A percentile compares a stretch with the other conserved stretches of the same genome.
Conservation (phyloP, 108 stramenopile species). For the Conticribra guillardii region DNA sequence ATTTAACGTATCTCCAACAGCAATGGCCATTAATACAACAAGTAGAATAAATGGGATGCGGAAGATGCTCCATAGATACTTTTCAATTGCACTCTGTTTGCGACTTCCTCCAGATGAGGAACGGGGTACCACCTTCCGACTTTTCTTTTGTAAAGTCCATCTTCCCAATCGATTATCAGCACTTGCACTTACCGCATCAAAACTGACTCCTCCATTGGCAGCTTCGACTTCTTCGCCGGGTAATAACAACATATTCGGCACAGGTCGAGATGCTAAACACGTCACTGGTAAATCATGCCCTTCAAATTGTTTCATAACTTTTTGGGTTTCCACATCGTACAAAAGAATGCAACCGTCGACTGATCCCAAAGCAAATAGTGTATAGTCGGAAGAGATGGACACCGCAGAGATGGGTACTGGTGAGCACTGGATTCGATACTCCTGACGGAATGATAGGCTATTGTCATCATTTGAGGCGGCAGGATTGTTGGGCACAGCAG, state of each 20-base stretch:
- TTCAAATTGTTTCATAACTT: conserved; percentile 57
- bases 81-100: conserved; percentile 25
- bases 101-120: conserved; percentile 2
- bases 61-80: conserved; percentile 13
- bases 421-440: conserved; percentile 61
- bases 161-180: conserved; percentile 77
- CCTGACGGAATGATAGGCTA: conserved; percentile 33
- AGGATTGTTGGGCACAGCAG: too few species aligned
- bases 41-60: conserved; percentile 31
- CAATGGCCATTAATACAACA: conserved; percentile 10
- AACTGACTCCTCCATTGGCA: conserved; percentile 59
- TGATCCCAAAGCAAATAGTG: conserved; percentile 64
- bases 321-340: conserved; percentile 59
- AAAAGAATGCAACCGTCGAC: conserved; percentile 73
- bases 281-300: conserved; percentile 88
- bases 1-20: conserved; percentile 30
- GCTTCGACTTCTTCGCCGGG: conserved; percentile 64
- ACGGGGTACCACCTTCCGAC: conserved; percentile 18
- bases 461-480: too few species aligned
- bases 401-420: conserved; percentile 78
- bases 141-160: conserved; percentile 61
- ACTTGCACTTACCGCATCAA: conserved; percentile 78
- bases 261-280: conserved; percentile 81
- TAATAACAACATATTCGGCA: conserved; percentile 50
- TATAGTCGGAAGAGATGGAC: conserved; percentile 67